A percentile compares a stretch with the other conserved stretches of the same genome.
Conservation (phyloP, 2,329 filamentous ascomycete genomes). For the Pestalotiopsis sp. region DNA sequence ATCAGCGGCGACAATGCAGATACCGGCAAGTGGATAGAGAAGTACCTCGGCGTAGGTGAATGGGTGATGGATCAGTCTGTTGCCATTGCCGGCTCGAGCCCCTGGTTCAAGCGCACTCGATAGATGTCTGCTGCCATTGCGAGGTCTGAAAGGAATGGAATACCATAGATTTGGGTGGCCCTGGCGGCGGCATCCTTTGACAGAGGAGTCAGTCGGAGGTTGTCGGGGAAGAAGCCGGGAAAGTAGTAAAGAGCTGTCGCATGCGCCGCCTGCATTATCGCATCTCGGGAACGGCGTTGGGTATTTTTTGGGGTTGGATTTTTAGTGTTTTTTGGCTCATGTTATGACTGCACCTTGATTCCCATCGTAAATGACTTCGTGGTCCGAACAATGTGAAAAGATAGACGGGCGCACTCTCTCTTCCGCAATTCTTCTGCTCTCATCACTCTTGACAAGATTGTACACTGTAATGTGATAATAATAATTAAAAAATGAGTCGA, state of each 20-base stretch:
- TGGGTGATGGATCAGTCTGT: constrained; percentile 99
- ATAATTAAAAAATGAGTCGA: background rate
- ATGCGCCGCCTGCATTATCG: constrained; percentile 1
- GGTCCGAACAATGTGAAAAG: background rate
- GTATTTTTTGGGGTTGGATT: background rate
- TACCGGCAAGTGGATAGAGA: constrained; percentile 85
- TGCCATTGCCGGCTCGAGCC: constrained; percentile 82
- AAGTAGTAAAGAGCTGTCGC: too few species aligned
- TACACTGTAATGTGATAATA: background rate
- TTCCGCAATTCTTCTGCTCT: background rate
- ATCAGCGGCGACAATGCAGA: constrained; percentile 80
- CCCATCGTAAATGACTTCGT: background rate
- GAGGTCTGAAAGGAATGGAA: background rate
- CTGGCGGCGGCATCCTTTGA: too few species aligned
- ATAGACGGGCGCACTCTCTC: background rate
- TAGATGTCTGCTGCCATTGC: constrained; percentile 37
- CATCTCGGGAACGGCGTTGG: constrained; percentile 4
- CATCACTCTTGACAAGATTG: background rate
- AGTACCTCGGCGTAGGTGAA: constrained; percentile 92
- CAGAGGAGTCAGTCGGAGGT: background rate
- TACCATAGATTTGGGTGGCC: background rate
- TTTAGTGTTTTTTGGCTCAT: background rate
- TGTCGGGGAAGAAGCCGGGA: background rate
- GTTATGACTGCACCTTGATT: background rate
- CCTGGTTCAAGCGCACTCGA: constrained; percentile 89